A percentile compares a stretch with the other conserved stretches of the same genome.
Evolutionary conservation across 2,329 filamentous ascomycete genomes (phyloP).

Genomic region (Orbilia ellipsospora): DNA sequence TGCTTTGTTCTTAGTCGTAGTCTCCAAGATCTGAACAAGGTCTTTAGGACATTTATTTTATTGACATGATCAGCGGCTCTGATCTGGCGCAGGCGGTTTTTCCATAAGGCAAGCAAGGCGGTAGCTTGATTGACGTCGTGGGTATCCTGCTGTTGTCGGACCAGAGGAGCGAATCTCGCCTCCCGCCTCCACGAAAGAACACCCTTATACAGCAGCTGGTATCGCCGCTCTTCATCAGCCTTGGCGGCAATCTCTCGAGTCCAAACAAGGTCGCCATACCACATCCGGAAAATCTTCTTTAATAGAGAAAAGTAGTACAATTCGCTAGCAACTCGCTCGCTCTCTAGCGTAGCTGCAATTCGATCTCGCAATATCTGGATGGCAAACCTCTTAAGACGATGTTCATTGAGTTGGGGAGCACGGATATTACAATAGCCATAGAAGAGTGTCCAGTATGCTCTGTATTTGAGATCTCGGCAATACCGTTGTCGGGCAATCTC

Average conservation of each 20-base stretch:
- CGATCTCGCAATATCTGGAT: constrained; percentile 27
- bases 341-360: constrained; percentile 26
- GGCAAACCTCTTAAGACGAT: constrained; percentile 47
- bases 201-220: constrained; percentile 39
- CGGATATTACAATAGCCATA: constrained; percentile 52
- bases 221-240: constrained; percentile 49
- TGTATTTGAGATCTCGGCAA: constrained; percentile 41
- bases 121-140: constrained; percentile 44
- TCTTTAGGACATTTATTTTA: constrained; percentile 46
- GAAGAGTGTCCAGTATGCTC: constrained; percentile 52
- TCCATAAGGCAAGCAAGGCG: constrained; percentile 45
- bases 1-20: constrained; percentile 32
- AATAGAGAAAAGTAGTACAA: constrained; percentile 48
- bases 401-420: constrained; percentile 46
- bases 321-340: constrained; percentile 43
- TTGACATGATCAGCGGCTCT: constrained; percentile 49
- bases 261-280: constrained; percentile 45
- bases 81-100: constrained; percentile 43
- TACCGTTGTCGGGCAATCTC: constrained; percentile 41
- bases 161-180: constrained; percentile 38
- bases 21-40: constrained; percentile 39
- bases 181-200: constrained; percentile 47
- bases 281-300: constrained; percentile 39
- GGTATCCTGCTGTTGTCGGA: constrained; percentile 44
- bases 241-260: constrained; percentile 43